Conservation (phyloP, 306 rosid genomes). For the Inga leiocalycina region DNA sequence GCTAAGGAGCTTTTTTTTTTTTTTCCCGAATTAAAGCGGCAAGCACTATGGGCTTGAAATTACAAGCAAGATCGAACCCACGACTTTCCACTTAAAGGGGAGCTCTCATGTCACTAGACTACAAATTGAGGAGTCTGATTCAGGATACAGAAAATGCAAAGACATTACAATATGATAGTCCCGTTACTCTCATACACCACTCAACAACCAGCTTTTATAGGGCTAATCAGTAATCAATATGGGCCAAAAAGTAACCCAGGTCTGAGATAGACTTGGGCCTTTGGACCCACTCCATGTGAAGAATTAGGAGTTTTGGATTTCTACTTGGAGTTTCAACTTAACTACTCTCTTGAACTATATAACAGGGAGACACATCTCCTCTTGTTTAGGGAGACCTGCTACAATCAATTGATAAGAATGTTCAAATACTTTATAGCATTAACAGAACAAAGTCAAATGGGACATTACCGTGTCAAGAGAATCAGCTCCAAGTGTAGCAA, state of each 20-base stretch:
- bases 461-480: slow-evolving; percentile 82
- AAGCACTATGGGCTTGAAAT: too few species aligned
- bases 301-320: neutral
- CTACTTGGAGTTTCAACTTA: neutral
- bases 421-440: neutral
- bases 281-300: neutral
- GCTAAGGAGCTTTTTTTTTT: neutral
- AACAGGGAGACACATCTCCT: neutral
- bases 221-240: neutral
- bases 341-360: neutral
- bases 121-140: neutral
- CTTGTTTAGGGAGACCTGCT: neutral
- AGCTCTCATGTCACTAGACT: too few species aligned
- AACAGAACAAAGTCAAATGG: neutral
- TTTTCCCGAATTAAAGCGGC: too few species aligned
- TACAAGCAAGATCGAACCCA: too few species aligned
- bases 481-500: slow-evolving; percentile 82
- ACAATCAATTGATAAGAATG: neutral
- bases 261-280: neutral
- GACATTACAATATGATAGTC: neutral
- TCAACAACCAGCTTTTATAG: neutral
- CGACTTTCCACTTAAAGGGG: too few species aligned
- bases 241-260: neutral
- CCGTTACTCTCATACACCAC: neutral
- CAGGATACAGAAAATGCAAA: slow-evolving; percentile 4